Evolutionary conservation across 2,329 filamentous ascomycete species (phyloP).

Genomic region (Sporothrix curviconia): DNA sequence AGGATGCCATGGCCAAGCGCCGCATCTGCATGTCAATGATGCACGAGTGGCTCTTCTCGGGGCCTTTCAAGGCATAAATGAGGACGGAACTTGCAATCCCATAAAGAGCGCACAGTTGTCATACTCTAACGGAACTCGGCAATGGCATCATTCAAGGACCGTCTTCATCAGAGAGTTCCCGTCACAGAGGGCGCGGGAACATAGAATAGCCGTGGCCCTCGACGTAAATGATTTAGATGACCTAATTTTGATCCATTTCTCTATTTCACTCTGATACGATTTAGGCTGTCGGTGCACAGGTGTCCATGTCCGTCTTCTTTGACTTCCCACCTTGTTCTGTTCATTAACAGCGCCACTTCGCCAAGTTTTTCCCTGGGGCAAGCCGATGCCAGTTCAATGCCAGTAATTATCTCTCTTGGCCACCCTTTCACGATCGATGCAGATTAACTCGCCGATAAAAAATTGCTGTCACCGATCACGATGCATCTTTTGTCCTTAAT

Average conservation of each 20-base stretch:
- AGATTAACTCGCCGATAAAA: too few relatives aligned
- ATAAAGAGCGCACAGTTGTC: too few relatives aligned
- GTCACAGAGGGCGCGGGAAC: background rate
- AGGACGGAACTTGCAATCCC: too few relatives aligned
- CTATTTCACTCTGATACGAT: background rate
- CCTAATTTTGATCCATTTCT: background rate
- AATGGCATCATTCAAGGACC: background rate
- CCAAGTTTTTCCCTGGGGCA: too few relatives aligned
- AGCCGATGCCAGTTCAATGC: too few relatives aligned
- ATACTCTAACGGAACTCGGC: background rate
- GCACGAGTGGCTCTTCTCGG: conserved; percentile 22
- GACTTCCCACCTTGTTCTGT: background rate
- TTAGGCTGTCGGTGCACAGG: background rate
- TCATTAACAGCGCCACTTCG: too few relatives aligned
- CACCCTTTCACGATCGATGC: too few relatives aligned
- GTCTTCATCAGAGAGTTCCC: background rate
- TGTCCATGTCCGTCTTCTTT: background rate
- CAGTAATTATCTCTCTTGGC: too few relatives aligned
- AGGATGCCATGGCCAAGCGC: conserved; percentile 26
- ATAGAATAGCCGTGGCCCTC: background rate
- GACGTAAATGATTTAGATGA: background rate
- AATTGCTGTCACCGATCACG: background rate
- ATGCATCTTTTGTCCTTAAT: background rate
- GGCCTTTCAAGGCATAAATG: conserved; percentile 11
- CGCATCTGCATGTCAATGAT: conserved; percentile 21